These are phyloP conservation scores for Delitschia confertaspora DNA, from an alignment of 495 filamentous ascomycete species.

Conservation along the genomic window DNA sequence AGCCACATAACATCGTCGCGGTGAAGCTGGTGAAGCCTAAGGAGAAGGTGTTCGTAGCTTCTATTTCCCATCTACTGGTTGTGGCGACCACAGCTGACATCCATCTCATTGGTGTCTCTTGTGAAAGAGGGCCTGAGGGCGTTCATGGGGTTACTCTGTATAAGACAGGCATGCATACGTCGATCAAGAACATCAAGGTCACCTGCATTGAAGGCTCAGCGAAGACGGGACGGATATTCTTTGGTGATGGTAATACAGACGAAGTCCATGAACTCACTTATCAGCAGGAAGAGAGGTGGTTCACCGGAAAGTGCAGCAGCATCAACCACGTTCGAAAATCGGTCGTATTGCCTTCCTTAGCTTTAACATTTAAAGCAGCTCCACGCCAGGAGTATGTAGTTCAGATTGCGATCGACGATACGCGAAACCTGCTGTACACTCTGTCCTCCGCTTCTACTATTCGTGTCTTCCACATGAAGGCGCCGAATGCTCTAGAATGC, in stretches of 20 bases:
- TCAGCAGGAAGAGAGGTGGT: constrained; percentile 96
- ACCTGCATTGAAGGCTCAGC: constrained; percentile 66
- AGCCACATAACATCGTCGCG: constrained; percentile 71
- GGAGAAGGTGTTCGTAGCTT: constrained; percentile 68
- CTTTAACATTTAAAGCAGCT: constrained; percentile 42
- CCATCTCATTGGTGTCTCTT: constrained; percentile 69
- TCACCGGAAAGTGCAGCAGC: constrained; percentile 68
- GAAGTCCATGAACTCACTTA: constrained; percentile 92
- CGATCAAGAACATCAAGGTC: constrained; percentile 62
- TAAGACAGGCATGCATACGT: constrained; percentile 70
- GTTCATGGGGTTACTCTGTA: constrained; percentile 64
- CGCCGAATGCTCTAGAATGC: constrained; percentile 42
- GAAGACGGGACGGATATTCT: constrained; percentile 81
- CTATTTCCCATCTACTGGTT: constrained; percentile 77
- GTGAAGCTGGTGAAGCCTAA: constrained; percentile 76
- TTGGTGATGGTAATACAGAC: constrained; percentile 58
- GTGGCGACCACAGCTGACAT: constrained; percentile 80
- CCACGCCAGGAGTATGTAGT: constrained; percentile 50
- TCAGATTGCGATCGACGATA: constrained; percentile 80
- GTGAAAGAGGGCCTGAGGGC: constrained; percentile 51
- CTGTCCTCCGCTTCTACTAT: constrained; percentile 80
- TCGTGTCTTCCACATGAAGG: constrained; percentile 69
- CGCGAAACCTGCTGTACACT: constrained; percentile 78
- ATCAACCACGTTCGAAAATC: constrained; percentile 79
- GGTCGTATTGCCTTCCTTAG: constrained; percentile 59